A percentile compares a stretch with the other conserved stretches of the same genome.
Evolutionary conservation across 108 stramenopile genomes (phyloP).

Genomic region (Skeletonema costatum): DNA sequence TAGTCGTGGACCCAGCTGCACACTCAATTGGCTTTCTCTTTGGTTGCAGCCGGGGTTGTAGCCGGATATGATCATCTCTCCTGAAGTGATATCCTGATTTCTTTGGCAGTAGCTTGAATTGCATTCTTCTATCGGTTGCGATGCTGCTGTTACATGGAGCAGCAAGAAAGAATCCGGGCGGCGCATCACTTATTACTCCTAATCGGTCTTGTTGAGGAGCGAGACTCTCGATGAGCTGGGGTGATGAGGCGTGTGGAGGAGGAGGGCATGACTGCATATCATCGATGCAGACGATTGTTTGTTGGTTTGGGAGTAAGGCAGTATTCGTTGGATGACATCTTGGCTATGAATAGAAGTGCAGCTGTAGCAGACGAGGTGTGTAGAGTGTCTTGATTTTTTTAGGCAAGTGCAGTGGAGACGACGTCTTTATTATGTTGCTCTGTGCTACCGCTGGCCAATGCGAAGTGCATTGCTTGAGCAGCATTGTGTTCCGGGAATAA

Average conservation of each 20-base stretch:
- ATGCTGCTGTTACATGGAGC: not conserved
- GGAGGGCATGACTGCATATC: not conserved
- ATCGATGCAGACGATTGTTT: not conserved
- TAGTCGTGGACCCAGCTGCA: too few species aligned
- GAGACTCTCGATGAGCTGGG: not conserved
- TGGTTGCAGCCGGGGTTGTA: not conserved
- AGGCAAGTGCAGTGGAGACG: too few species aligned
- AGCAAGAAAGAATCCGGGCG: not conserved
- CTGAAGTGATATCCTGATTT: too few species aligned
- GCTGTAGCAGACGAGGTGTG: too few species aligned
- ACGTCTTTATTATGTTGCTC: too few species aligned
- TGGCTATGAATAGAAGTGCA: not conserved
- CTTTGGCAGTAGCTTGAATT: too few species aligned
- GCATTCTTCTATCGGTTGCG: too few species aligned
- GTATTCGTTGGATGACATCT: not conserved
- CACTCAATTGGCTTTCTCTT: too few species aligned
- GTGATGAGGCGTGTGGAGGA: not conserved
- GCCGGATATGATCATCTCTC: not conserved
- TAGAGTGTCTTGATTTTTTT: too few species aligned
- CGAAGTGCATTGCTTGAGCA: too few species aligned
- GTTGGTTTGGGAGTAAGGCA: not conserved
- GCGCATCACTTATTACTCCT: not conserved
- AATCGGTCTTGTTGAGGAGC: not conserved
- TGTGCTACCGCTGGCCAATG: too few species aligned
- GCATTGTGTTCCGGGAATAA: too few species aligned